Evolutionary conservation across 177 flowering plant species (phyloP).

Genomic region (Vitis hybrid): DNA sequence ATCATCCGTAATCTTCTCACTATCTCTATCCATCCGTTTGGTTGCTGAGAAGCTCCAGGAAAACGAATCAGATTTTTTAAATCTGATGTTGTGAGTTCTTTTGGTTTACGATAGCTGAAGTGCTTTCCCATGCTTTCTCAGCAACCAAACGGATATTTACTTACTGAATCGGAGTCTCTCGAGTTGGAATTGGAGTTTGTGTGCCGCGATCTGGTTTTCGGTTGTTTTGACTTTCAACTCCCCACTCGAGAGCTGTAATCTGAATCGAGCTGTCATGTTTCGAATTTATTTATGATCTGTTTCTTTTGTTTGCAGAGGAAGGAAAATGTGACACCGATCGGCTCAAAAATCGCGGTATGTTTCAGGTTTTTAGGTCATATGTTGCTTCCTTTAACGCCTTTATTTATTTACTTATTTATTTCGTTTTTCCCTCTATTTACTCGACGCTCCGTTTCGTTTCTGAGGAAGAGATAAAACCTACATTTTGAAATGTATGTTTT

Average conservation of each 20-base stretch:
- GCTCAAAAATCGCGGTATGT: slow-evolving; percentile 63
- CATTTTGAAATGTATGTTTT: too few relatives aligned
- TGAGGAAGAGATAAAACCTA: not conserved
- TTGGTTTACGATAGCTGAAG: not conserved
- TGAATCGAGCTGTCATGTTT: not conserved
- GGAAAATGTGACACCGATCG: slow-evolving; percentile 57
- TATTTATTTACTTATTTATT: not conserved
- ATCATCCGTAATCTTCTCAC: slow-evolving; percentile 28
- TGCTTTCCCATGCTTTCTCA: too few relatives aligned
- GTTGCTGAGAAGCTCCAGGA: not conserved
- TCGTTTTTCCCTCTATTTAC: not conserved
- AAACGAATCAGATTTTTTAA: too few relatives aligned
- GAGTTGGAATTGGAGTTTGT: too few relatives aligned
- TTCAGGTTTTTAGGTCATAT: not conserved
- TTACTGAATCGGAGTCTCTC: too few relatives aligned
- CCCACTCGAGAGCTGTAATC: not conserved
- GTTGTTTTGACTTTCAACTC: too few relatives aligned
- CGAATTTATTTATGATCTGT: not conserved
- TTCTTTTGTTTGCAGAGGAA: slow-evolving; percentile 48
- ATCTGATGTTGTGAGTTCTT: not conserved
- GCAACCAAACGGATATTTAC: too few relatives aligned
- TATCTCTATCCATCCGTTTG: not conserved
- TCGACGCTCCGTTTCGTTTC: not conserved
- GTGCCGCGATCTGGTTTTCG: too few relatives aligned
- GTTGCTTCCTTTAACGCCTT: not conserved